Conservation (phyloP, 768 basidiomycete genomes). For the Ramaria rubella region DNA sequence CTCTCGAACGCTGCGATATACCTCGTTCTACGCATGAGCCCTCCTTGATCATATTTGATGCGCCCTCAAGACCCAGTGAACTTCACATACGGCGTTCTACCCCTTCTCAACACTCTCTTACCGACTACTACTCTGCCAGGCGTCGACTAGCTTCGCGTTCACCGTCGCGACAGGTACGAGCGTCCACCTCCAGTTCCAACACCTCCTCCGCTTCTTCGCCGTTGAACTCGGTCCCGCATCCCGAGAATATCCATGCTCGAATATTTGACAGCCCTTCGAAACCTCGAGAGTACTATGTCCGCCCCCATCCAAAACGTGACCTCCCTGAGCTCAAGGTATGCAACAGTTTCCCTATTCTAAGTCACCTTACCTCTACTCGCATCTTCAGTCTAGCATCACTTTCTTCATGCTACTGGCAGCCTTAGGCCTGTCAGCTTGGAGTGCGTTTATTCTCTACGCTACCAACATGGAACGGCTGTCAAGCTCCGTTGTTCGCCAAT, state of each 20-base stretch:
- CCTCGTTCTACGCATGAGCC: neutral
- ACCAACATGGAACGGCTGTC: conserved; percentile 75
- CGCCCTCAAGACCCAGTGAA: conserved; percentile 10
- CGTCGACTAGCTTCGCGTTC: neutral
- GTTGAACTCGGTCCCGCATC: conserved; percentile 1
- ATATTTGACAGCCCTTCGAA: conserved; percentile 40
- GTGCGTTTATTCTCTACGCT: conserved; percentile 57
- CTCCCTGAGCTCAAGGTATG: conserved; percentile 38
- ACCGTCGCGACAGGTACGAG: neutral
- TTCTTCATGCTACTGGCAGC: conserved; percentile 41
- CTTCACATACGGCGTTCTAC: conserved; percentile 6
- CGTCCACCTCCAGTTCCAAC: neutral
- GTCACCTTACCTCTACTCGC: neutral
- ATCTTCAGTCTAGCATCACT: conserved; percentile 46
- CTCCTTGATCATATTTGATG: conserved; percentile 3
- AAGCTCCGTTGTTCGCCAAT: conserved; percentile 63
- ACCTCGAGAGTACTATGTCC: conserved; percentile 39
- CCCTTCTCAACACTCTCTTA: conserved; percentile 6
- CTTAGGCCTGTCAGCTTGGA: conserved; percentile 58
- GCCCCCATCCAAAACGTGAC: conserved; percentile 31
- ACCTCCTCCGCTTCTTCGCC: neutral
- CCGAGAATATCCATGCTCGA: conserved; percentile 17
- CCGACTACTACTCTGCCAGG: conserved; percentile 1
- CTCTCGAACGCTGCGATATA: neutral
- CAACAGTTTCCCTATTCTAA: too few relatives aligned